phyloP scores from a whole-genome alignment of 805 yeast genomes.

The Candida maesae region DNA sequence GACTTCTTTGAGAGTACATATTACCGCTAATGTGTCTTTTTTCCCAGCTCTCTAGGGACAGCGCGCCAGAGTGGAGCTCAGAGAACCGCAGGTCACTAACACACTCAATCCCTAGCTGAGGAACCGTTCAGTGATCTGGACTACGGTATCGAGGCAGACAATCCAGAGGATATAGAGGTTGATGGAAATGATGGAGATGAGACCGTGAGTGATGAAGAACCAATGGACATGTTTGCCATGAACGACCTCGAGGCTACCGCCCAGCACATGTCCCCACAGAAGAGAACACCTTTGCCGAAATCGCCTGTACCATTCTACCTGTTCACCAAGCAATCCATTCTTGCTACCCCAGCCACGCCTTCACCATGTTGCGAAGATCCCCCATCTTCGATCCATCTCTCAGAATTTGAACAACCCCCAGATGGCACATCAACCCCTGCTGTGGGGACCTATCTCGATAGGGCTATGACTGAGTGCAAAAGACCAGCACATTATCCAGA shows the following conservation, averaged over 20 bases:
- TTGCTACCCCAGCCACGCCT: slow-evolving; percentile 2
- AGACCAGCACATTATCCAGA: slow-evolving; percentile 19
- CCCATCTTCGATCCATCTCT: slow-evolving; percentile 24
- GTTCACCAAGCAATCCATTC: slow-evolving; percentile 2
- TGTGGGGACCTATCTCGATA: slow-evolving; percentile 7
- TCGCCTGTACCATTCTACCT: background rate
- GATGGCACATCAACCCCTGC: slow-evolving; percentile 27
- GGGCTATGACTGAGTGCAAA: background rate
- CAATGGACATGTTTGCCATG: slow-evolving; percentile 15
- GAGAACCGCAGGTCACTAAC: too few species aligned
- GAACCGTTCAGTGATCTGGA: slow-evolving; percentile 3
- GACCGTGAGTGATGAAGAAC: background rate
- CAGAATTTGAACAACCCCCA: slow-evolving; percentile 28
- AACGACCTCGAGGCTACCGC: slow-evolving; percentile 13
- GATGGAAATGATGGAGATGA: background rate
- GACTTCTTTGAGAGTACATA: slow-evolving; percentile 21
- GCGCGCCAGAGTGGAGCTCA: too few species aligned
- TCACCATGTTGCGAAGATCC: background rate
- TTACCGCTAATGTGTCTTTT: background rate
- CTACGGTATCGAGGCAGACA: background rate
- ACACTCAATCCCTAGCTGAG: background rate
- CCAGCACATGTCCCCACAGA: slow-evolving; percentile 14
- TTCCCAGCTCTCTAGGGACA: too few species aligned
- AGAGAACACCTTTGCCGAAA: background rate
- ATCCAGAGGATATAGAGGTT: background rate